Percentiles rank a stretch among this genome's conserved stretches.
These are phyloP conservation scores for Manihot esculenta DNA, from an alignment of 441 rosid species.

Conservation along the genomic window DNA sequence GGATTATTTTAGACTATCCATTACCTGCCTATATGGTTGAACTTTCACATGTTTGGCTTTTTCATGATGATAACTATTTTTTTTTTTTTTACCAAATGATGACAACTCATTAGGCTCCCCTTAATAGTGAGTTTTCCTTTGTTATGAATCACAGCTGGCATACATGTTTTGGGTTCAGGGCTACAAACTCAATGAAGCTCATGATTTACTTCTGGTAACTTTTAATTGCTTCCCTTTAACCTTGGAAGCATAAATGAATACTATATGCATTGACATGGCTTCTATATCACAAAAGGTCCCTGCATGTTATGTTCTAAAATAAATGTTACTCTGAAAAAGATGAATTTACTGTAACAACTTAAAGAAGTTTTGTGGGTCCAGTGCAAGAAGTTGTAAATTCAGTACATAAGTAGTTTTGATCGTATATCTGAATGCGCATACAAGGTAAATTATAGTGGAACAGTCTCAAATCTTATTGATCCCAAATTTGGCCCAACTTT, in stretches of 20 bases:
- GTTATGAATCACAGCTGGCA: constrained; percentile 60
- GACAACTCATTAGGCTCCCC: constrained; percentile 15
- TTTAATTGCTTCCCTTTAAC: constrained; percentile 14
- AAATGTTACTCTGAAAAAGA: background rate
- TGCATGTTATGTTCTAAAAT: constrained; percentile 5
- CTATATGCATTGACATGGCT: background rate
- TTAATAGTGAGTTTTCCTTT: constrained; percentile 12
- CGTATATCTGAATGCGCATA: background rate
- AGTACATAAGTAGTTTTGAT: background rate
- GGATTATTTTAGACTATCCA: too few relatives aligned
- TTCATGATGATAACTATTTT: background rate
- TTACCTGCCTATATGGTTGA: background rate
- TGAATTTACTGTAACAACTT: background rate
- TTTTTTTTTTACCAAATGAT: too few relatives aligned
- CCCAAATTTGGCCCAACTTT: background rate
- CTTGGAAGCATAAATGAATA: background rate
- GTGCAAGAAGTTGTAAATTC: constrained; percentile 10
- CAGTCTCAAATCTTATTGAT: background rate
- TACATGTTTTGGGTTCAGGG: constrained; percentile 97
- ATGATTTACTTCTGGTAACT: constrained; percentile 70
- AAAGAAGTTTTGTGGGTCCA: background rate
- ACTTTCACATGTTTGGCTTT: background rate
- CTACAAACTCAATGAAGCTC: constrained; percentile 75
- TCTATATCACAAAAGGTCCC: background rate
- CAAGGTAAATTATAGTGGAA: too few relatives aligned